phyloP scores from a whole-genome alignment of 2,329 filamentous ascomycete species.

The Fusarium equiseti region DNA sequence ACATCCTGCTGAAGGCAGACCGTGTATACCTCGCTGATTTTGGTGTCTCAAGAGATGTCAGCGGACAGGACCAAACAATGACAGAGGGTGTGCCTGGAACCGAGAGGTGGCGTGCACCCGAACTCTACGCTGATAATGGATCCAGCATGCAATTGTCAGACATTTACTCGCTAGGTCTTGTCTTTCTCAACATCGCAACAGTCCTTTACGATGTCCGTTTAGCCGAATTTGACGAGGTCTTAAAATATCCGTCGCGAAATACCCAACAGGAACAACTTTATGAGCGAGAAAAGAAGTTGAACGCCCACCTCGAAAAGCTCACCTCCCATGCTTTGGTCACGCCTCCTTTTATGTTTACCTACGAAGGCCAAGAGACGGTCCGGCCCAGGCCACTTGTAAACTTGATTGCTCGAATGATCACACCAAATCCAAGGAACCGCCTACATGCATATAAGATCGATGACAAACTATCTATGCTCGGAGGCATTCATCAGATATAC shows the following conservation, averaged over 20 bases:
- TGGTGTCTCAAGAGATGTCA: conserved; percentile 62
- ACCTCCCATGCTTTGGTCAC: conserved; percentile 51
- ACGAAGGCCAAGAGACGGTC: conserved; percentile 55
- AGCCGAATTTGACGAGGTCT: conserved; percentile 55
- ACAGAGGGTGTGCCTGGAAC: conserved; percentile 58
- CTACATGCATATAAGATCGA: conserved; percentile 54
- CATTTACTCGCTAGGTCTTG: conserved; percentile 61
- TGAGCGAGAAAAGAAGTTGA: conserved; percentile 52
- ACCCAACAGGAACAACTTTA: conserved; percentile 51
- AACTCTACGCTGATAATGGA: conserved; percentile 54
- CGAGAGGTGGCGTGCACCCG: conserved; percentile 60
- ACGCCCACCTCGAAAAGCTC: conserved; percentile 51
- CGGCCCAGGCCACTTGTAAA: conserved; percentile 56
- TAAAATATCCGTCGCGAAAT: conserved; percentile 48
- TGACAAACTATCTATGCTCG: conserved; percentile 58
- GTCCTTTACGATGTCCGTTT: conserved; percentile 57
- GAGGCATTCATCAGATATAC: conserved; percentile 62
- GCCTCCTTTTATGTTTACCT: conserved; percentile 54
- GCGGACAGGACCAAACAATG: conserved; percentile 59
- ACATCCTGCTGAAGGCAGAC: conserved; percentile 60
- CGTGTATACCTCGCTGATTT: conserved; percentile 63
- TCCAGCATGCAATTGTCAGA: conserved; percentile 62
- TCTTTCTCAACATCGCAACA: conserved; percentile 60
- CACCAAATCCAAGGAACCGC: conserved; percentile 49
- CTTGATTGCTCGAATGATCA: conserved; percentile 55